Evolutionary conservation across 768 basidiomycete species (phyloP), one percentile per base, ranked within the genome.

Genomic region (Phaffia australis): DNA sequence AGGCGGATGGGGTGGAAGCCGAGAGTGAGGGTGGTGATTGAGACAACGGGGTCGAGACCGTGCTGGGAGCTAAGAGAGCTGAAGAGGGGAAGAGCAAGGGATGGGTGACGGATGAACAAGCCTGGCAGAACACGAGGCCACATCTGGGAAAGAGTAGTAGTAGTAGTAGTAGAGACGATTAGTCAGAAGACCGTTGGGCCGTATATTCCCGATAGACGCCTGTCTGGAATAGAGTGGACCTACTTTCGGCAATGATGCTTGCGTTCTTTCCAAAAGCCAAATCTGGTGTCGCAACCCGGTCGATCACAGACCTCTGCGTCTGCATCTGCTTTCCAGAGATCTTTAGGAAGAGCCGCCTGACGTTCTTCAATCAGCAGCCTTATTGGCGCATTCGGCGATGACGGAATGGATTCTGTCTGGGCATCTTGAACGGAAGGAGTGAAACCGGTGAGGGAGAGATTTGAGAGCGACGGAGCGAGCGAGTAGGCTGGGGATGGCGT

Each of bases 241-340:
- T 56, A 67, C 66, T 67, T 67, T 48, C 66, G 54, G 25, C 66
- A 67, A 32, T 67, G 66, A 23, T 67, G 66, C 15, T 62, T 67
- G 8, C 51, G 35, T 4, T 51, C 35, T 29, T 57, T 57, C 47
- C 61, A 57, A 42, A 67, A 47, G n/a, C 60, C 59, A 23, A 67
- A 67, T 25, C 54, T 60, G 52, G 58, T 56, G 18, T 23, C 52
- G 60, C 66, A 67, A 1, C 55, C 66, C 42, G 61, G 60, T n/a
- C 66, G 50, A 32, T 67, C 66, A 61, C 66, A 67, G 15, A 57
- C 29, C 54, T 67, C 66, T 1, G 66, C 66, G 42, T 67, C 66
- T 16, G 55, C 60, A 30, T 67, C 66, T 19, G 60, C 60, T 55
- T 67, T 67, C 66, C 66, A 67, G 25, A 67, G 60, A 30, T 60